Evolutionary conservation across 495 filamentous ascomycete species (phyloP), one percentile per base, ranked within the genome.

Genomic region (Friedmanniomyces simplex): DNA sequence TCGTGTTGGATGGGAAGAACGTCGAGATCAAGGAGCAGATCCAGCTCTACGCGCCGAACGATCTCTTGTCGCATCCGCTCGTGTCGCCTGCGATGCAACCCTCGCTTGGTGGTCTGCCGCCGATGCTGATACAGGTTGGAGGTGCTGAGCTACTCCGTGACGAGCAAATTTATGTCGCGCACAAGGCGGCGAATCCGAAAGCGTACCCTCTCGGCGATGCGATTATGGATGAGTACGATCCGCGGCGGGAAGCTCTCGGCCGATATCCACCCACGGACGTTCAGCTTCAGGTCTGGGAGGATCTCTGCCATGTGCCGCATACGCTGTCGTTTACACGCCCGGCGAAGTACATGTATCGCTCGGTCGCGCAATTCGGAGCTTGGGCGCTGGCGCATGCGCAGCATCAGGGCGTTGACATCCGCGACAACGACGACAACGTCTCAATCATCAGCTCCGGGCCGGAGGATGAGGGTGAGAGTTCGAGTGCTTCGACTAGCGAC

Each of bases 271-370:
- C 88, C 1, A 97, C 91, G 0, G 83, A 95, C 66, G 91, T 97
- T 10, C 89, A 95, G 68, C 74, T 97, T n/a, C 91, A 97, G 69
- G 85, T 97, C 7, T 96, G 91, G 88, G 91, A 96, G 30, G 82
- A 95, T 65, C 73, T 95, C 18, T 97, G 91, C 52, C 91, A 97
- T 67, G 91, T 95, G 13, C 87, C 85, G 1, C 87, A 89, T 5
- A 94, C 89, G 0, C 74, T 97, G 13, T 91, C 87, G 67, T 97
- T 91, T 65, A 96, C 91, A 0, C 76, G 82, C n/a, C 91, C 91
- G 1, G 91, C 91, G 11, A 97, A 96, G 64, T 87, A 86, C 66
- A 95, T 96, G 89, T 96, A 86, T 67, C 80, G 89, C 22, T 83
- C 84, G 8, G 82, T 96, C 24, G 87, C 91, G 0, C 90, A 96